These are phyloP conservation scores for Starmerella bombicola DNA, from an alignment of 805 yeast species.

Conservation along the genomic window DNA sequence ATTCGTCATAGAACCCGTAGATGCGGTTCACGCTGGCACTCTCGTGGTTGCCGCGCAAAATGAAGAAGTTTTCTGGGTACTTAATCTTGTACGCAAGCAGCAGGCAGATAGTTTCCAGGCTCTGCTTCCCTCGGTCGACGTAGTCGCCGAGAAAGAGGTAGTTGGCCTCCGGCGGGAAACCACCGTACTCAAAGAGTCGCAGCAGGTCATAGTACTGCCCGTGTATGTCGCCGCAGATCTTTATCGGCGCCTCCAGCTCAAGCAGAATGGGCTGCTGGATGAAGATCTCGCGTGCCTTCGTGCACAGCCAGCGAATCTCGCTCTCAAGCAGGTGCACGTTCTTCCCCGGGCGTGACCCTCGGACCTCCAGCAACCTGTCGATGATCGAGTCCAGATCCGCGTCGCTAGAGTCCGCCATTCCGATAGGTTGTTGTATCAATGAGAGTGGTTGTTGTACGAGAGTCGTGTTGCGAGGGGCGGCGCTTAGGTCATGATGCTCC, in stretches of 20 bases:
- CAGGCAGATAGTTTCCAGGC: conserved; percentile 88
- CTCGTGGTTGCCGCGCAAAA: conserved; percentile 95
- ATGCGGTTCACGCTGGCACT: conserved; percentile 96
- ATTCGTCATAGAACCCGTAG: conserved; percentile 96
- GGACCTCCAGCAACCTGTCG: conserved; percentile 89
- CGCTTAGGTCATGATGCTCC: conserved; percentile 14
- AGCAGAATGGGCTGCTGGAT: conserved; percentile 92
- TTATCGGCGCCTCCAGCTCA: conserved; percentile 95
- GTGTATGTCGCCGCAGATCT: conserved; percentile 90
- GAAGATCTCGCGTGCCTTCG: conserved; percentile 95
- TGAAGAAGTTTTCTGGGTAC: conserved; percentile 95
- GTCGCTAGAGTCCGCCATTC: conserved; percentile 41
- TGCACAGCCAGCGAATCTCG: conserved; percentile 89
- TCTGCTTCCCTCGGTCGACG: conserved; percentile 97
- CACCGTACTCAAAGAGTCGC: conserved; percentile 94
- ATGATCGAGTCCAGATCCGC: conserved; percentile 95
- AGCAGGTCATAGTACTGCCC: conserved; percentile 95
- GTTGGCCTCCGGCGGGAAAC: conserved; percentile 98
- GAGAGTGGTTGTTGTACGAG: conserved; percentile 1
- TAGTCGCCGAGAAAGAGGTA: conserved; percentile 92
- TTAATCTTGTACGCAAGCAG: conserved; percentile 91
- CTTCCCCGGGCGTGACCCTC: conserved; percentile 97
- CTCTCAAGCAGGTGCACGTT: conserved; percentile 87
- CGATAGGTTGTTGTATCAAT: not conserved
- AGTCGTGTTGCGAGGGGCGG: conserved; percentile 14